Conservation (phyloP, 495 filamentous ascomycete genomes). For the Podospora pseudocomata region DNA sequence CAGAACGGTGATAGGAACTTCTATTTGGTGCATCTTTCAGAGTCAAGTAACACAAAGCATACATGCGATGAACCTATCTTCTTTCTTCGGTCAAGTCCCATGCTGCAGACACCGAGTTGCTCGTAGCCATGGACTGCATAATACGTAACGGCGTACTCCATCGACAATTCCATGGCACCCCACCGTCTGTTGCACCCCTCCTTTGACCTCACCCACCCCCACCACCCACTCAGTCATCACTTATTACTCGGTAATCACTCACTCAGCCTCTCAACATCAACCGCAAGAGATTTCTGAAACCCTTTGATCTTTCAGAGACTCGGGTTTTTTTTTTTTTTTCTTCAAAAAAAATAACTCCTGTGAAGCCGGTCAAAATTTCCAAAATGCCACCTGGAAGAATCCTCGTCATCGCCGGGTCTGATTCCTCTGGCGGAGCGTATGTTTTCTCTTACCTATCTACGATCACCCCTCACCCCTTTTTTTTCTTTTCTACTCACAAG, state of each 20-base stretch:
- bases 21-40: background rate
- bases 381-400: conserved; percentile 49
- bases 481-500: background rate
- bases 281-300: background rate
- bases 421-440: conserved; percentile 86
- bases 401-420: conserved; percentile 83
- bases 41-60: background rate
- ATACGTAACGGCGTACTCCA: background rate
- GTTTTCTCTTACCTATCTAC: conserved; percentile 27
- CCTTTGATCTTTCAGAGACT: too few species aligned
- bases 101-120: background rate
- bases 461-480: background rate
- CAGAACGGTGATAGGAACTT: background rate
- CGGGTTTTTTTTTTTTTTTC: too few species aligned
- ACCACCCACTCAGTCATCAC: background rate
- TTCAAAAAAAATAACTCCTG: too few species aligned
- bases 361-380: background rate
- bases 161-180: background rate
- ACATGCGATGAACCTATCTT: background rate
- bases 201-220: background rate
- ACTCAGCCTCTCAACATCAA: background rate
- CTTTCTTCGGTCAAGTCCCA: background rate
- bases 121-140: background rate
- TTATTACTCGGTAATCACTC: background rate
- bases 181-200: background rate